Conservation (phyloP, 257 asterid species). For the Prunella vulgaris region DNA sequence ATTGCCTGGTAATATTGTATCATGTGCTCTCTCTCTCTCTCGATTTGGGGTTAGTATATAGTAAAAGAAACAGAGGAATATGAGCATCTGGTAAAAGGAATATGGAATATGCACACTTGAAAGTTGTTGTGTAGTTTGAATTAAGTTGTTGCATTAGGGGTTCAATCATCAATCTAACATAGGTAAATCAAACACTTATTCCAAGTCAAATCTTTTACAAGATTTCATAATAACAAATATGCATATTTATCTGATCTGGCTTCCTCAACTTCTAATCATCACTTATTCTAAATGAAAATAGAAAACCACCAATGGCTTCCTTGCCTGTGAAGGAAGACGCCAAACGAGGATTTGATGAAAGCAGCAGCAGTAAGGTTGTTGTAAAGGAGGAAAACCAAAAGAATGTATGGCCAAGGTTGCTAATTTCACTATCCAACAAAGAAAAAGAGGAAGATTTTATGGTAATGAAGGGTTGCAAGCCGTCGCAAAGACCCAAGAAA, state of each 20-base stretch:
- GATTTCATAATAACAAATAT: too few relatives aligned
- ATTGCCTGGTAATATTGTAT: neutral
- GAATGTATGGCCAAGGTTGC: conserved; percentile 64
- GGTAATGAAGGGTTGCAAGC: conserved; percentile 77
- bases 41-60: neutral
- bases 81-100: neutral
- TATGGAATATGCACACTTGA: neutral
- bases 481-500: conserved; percentile 74
- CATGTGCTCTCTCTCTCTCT: neutral
- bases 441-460: conserved; percentile 77
- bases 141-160: neutral
- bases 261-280: too few relatives aligned
- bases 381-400: conserved; percentile 40
- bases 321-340: conserved; percentile 80
- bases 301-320: conserved; percentile 40
- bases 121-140: neutral
- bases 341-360: conserved; percentile 60
- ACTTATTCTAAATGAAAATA: conserved; percentile 26
- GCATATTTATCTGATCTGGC: neutral
- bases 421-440: conserved; percentile 51
- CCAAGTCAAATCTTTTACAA: too few relatives aligned
- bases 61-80: neutral
- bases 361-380: conserved; percentile 26
- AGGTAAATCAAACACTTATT: neutral
- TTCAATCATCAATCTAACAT: neutral